Conservation (phyloP, 257 asterid genomes). For the Primulina tabacum region DNA sequence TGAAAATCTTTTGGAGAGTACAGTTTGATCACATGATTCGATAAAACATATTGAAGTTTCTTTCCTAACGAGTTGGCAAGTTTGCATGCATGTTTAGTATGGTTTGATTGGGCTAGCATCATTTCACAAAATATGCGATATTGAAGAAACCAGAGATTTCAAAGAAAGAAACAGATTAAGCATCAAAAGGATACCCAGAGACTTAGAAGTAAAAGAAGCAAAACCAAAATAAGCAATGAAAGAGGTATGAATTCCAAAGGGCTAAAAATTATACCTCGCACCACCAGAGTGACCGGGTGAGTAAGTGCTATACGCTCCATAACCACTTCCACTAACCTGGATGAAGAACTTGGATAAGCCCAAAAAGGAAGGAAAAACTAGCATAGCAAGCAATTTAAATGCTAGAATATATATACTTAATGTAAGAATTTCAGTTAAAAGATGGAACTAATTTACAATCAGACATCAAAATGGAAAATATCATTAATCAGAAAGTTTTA, state of each 20-base stretch:
- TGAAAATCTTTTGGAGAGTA: background rate
- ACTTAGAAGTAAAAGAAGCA: background rate
- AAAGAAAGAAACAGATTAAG: constrained; percentile 14
- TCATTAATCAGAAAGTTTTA: background rate
- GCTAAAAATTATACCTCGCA: constrained; percentile 41
- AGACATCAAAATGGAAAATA: background rate
- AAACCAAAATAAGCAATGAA: background rate
- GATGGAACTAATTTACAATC: constrained; percentile 9
- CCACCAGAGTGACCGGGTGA: constrained; percentile 46
- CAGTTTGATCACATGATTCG: background rate
- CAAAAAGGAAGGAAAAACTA: background rate
- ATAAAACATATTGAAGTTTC: background rate
- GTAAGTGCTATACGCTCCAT: constrained; percentile 51
- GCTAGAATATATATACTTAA: background rate
- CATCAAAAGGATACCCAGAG: background rate
- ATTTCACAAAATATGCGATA: background rate
- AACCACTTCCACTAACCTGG: constrained; percentile 57
- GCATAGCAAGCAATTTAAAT: background rate
- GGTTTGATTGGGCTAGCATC: constrained; percentile 12
- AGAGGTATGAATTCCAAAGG: constrained; percentile 1
- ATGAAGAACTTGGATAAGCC: constrained; percentile 22
- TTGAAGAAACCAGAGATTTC: constrained; percentile 20
- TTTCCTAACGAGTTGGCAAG: constrained; percentile 20
- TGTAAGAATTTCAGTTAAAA: constrained; percentile 8
- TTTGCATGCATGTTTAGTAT: background rate